Conservation (phyloP, 257 asterid genomes). For the Fraxinus excelsior region DNA sequence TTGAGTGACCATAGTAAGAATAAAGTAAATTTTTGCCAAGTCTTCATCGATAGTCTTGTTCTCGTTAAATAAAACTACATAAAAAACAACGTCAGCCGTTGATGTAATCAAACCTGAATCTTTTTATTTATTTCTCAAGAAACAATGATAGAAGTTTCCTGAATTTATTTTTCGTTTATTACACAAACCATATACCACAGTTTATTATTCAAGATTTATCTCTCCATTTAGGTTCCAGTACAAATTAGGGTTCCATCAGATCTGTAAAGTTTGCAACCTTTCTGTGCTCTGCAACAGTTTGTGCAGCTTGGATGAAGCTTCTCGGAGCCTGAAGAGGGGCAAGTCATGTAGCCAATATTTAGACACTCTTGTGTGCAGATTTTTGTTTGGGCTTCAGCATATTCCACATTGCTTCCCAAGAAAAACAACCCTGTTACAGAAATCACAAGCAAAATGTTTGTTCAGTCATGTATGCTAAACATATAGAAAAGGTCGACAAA, state of each 20-base stretch:
- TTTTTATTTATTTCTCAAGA: too few relatives aligned
- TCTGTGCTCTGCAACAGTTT: background rate
- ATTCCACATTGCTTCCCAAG: background rate
- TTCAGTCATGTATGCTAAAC: too few relatives aligned
- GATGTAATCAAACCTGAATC: background rate
- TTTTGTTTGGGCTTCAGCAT: background rate
- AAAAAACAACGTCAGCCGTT: too few relatives aligned
- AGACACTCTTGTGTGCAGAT: background rate
- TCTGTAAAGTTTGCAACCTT: constrained; percentile 1
- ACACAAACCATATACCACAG: background rate
- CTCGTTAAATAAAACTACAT: too few relatives aligned
- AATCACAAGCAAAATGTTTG: background rate
- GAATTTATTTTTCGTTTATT: background rate
- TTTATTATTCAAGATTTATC: background rate
- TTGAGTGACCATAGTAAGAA: too few relatives aligned
- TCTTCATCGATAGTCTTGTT: too few relatives aligned
- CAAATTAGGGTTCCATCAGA: background rate
- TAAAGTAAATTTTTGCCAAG: too few relatives aligned
- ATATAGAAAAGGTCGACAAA: too few relatives aligned
- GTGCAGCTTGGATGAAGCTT: background rate
- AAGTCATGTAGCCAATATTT: background rate
- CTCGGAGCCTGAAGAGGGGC: background rate
- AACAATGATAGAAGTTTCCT: background rate
- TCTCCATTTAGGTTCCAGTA: background rate
- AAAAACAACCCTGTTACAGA: background rate